Evolutionary conservation across 2,329 filamentous ascomycete genomes (phyloP), one percentile per base, ranked within the genome.

Genomic region (Emergomyces orientalis): DNA sequence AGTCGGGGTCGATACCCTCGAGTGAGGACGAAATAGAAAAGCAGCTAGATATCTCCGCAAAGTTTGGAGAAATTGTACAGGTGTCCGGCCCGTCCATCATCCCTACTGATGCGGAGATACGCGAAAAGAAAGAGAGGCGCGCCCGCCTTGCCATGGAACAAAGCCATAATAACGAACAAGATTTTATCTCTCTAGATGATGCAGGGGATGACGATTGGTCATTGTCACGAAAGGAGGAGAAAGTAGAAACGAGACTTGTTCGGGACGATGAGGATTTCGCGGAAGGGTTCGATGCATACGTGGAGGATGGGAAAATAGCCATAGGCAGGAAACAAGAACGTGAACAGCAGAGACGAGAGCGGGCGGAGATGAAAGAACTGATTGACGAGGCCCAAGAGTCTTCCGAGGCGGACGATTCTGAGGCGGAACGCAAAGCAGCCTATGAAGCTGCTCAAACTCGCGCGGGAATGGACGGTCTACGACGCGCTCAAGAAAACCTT

Each of bases 281-380:
- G 45, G 94, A 97, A 76, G 92, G 91, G 0, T 97, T 96, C 69
- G 93, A 97, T 64, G 88, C 93, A 62, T 96, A 90, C 69, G 90
- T 94, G 9, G 89, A 94, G 49, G 90, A 96, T 71, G 91, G 89
- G 9, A 85, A 85, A 8, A 84, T 97, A 11, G 84, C 89, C 1
- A 80, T 97, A 0, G 90, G 91, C 41, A 86, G 83, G 65, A 89
- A 88, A 65, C 91, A 91, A 0, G 90, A 94, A 75, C 85, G 84
- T 25, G 89, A 91, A 68, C 87, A 82, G 55, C 75, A 83, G 58
- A 81, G 80, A 61, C 83, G 82, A 54, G 84, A 89, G 37, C 85
- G 89, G 37, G 84, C 86, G 63, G 86, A 91, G 68, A 97, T 97
- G 84, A 88, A 87, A 0, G 86, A 89, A 43, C 81, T 96, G 67